Percentiles rank a stretch among this genome's conserved stretches.
Conservation (phyloP, 805 yeast genomes). For the Teunomyces aglyptinius region DNA sequence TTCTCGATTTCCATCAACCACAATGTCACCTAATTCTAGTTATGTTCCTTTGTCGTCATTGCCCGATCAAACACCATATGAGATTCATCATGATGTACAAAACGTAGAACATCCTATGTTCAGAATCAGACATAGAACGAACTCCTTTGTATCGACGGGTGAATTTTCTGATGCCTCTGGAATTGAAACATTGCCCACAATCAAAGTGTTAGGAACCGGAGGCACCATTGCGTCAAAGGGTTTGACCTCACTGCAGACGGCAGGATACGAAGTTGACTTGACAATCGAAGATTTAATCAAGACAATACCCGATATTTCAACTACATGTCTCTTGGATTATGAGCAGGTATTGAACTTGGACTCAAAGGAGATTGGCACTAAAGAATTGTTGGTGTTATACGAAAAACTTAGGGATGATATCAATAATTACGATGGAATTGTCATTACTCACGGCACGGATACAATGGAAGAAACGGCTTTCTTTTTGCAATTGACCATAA, state of each 20-base stretch:
- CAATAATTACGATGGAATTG: slow-evolving; percentile 53
- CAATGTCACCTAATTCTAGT: slow-evolving; percentile 1
- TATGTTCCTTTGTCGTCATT: slow-evolving; percentile 3
- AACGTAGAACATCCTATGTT: slow-evolving; percentile 33
- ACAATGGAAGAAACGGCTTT: slow-evolving; percentile 68
- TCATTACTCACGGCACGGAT: slow-evolving; percentile 72
- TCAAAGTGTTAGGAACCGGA: slow-evolving; percentile 56
- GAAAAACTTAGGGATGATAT: slow-evolving; percentile 46
- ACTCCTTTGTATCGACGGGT: slow-evolving; percentile 22
- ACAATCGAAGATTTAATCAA: slow-evolving; percentile 51
- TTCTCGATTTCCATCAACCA: neutral
- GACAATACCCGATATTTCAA: slow-evolving; percentile 55
- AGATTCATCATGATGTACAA: slow-evolving; percentile 22
- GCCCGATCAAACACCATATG: slow-evolving; percentile 9
- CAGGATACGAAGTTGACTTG: slow-evolving; percentile 53
- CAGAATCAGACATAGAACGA: slow-evolving; percentile 34
- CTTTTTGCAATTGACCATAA: slow-evolving; percentile 51
- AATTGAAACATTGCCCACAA: slow-evolving; percentile 24
- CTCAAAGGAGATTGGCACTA: slow-evolving; percentile 54
- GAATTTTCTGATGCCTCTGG: slow-evolving; percentile 13
- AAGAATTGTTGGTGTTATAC: slow-evolving; percentile 45
- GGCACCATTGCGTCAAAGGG: slow-evolving; percentile 62
- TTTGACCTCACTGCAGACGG: slow-evolving; percentile 44
- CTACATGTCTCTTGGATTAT: slow-evolving; percentile 54
- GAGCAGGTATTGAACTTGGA: slow-evolving; percentile 64